Base-by-base conservation (phyloP, 345 rosid genomes). In the Euphorbia lathyris region DNA sequence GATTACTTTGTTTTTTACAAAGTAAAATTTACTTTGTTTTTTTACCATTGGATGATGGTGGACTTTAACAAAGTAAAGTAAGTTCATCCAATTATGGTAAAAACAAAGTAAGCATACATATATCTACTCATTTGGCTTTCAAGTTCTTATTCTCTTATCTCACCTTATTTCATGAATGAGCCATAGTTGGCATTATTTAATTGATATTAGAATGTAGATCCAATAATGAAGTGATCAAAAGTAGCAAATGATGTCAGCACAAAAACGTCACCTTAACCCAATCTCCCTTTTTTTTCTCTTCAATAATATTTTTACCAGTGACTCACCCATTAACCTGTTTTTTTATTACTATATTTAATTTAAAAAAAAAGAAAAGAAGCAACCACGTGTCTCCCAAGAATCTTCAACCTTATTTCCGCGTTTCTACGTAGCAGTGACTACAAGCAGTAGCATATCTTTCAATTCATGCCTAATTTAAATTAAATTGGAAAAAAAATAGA, bases 391-490 rank as follows among this genome's bases (percentile, higher is more conserved):
- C 63, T 3, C n/a, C 68, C 26, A 43, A 42, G 69, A 68, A 63
- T 42, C 25, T 68, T 63, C 73, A 29, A 62, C 7, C 29, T 55
- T 17, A 17, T 5, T 74, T 62, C 69, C 77, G 77, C 73, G 69
- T 68, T n/a, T 22, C n/a, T 53, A 20, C 63, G 20, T 4, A 10
- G 30, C 8, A 27, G 17, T 32, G 5, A 55, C 43, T 42, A 51
- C 48, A 8, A 3, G 38, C 38, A 34, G 38, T 34, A 34, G 3
- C 38, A 2, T 7, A 2, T 34, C 3, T 2, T 34, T 34, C 38
- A 34, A 34, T 34, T 34, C 38, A 34, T 2, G 38, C 38, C 38
- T 29, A 13, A 29, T 52, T 51, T 48, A 14, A 48, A 7, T n/a
- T 52, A 2, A 52, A 52, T 52, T 19, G 7, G 57, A 29, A 7